Conservation (phyloP, 2,329 filamentous ascomycete species). For the Huntiella savannae region DNA sequence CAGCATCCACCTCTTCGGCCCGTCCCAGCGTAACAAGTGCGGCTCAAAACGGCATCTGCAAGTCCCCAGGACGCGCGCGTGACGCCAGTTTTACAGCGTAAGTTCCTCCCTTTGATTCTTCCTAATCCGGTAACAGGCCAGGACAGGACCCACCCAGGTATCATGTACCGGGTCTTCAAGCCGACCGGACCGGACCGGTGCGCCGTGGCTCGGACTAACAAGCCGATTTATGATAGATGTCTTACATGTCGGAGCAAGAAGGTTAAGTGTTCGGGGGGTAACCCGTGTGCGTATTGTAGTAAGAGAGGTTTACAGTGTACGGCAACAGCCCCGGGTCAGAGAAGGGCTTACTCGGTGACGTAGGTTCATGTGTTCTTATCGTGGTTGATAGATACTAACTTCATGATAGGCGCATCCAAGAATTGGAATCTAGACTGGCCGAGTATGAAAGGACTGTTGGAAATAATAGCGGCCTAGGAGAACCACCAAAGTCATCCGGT, state of each 20-base stretch:
- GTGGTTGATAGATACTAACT: not conserved
- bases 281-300: slow-evolving; percentile 10
- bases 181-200: too few species aligned
- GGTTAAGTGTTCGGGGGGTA: slow-evolving; percentile 11
- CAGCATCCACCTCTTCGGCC: too few species aligned
- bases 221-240: slow-evolving; percentile 7
- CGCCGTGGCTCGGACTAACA: too few species aligned
- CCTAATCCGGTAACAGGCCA: not conserved
- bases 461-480: too few species aligned
- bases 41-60: slow-evolving; percentile 19
- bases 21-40: too few species aligned
- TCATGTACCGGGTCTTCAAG: too few species aligned
- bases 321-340: slow-evolving; percentile 8
- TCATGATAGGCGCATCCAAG: slow-evolving; percentile 11
- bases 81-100: slow-evolving; percentile 30
- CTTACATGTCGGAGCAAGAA: slow-evolving; percentile 11
- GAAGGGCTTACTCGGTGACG: slow-evolving; percentile 11
- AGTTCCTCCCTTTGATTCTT: slow-evolving; percentile 15
- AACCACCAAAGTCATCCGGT: not conserved
- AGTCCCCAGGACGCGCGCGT: slow-evolving; percentile 25
- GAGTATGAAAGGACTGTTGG: slow-evolving; percentile 11
- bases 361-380: slow-evolving; percentile 2
- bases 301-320: slow-evolving; percentile 10
- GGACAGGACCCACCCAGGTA: not conserved
- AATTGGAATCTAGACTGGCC: slow-evolving; percentile 12